Evolutionary conservation across 2,329 filamentous ascomycete genomes (phyloP), one percentile per base, ranked within the genome.

Genomic region (Thermoascus crustaceus): DNA sequence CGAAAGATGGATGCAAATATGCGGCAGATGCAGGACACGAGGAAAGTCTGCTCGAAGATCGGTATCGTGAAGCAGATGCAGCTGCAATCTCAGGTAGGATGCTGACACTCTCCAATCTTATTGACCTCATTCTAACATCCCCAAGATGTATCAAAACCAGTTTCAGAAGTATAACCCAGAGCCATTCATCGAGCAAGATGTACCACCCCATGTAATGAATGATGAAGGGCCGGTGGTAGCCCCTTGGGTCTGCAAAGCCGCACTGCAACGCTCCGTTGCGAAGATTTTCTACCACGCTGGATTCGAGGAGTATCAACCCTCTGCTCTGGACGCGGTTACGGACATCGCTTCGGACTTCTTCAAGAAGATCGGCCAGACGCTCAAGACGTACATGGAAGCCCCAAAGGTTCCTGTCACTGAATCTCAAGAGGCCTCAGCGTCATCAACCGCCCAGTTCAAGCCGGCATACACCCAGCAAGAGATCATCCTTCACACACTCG

Each of bases 51-150:
- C 52, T 87, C 87, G 7, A 98, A 96, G 64, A 94, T 98, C 57
- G 82, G 85, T 32, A 86, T 98, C 42, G 91, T 98, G 57, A 98
- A 96, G 67, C 91, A 98, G 66, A 98, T 98, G 91, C 91, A 98
- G 64, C 78, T 96, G 35, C 91, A 98, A 60, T 85, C 87, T 34
- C 91, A 95, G 75, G 85, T 86, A 75, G 55, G 68, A 53, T n/a
- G n/a, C n/a, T n/a, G n/a, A 32, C 19, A 18, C 24, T 5, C 32
- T 22, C 5, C 19, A 39, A 30, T 19, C 6, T 39, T 20, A 20
- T 29, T n/a, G 19, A 19, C 22, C 32, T 27, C 9, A 24, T 54
- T 17, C 36, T 43, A 38, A 44, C 37, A 35, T 21, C 2, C 30
- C 9, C 20, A 49, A 91, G 83, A 84, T 94, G 56, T 98, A 98